Evolutionary conservation across 2,329 filamentous ascomycete genomes (phyloP).

Genomic region (Calycina marina): DNA sequence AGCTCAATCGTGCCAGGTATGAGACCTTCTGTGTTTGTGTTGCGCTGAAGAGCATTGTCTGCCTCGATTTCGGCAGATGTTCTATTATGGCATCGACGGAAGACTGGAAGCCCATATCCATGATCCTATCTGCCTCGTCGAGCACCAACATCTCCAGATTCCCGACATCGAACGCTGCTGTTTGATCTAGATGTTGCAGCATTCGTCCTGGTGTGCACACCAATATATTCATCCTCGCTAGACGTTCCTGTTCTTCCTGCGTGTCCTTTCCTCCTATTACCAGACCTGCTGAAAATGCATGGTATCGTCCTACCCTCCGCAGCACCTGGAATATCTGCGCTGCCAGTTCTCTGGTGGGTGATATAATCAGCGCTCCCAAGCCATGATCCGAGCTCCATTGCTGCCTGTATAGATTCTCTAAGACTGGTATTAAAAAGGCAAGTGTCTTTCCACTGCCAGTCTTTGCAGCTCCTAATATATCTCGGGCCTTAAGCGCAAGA

Average conservation of each 20-base stretch:
- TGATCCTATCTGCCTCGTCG: conserved; percentile 89
- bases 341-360: conserved; percentile 85
- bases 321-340: conserved; percentile 96
- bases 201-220: conserved; percentile 92
- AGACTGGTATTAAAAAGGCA: conserved; percentile 78
- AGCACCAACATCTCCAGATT: conserved; percentile 86
- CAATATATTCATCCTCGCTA: conserved; percentile 90
- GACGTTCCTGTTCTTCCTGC: conserved; percentile 69
- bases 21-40: conserved; percentile 93
- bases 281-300: conserved; percentile 81
- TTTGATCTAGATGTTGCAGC: conserved; percentile 91
- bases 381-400: conserved; percentile 88
- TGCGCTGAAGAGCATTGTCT: conserved; percentile 90
- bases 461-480: conserved; percentile 89
- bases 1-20: conserved; percentile 74
- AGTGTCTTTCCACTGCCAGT: conserved; percentile 93
- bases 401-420: conserved; percentile 81
- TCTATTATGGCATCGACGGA: conserved; percentile 88
- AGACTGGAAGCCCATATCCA: conserved; percentile 92
- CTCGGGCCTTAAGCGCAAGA: conserved; percentile 66
- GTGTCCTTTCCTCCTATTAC: conserved; percentile 89
- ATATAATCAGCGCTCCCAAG: conserved; percentile 81
- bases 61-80: conserved; percentile 70
- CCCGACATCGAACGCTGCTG: conserved; percentile 74
- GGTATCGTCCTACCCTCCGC: conserved; percentile 75